These are phyloP conservation scores for Fonsecaea nubica DNA, from an alignment of 2,329 filamentous ascomycete species.

Conservation along the genomic window DNA sequence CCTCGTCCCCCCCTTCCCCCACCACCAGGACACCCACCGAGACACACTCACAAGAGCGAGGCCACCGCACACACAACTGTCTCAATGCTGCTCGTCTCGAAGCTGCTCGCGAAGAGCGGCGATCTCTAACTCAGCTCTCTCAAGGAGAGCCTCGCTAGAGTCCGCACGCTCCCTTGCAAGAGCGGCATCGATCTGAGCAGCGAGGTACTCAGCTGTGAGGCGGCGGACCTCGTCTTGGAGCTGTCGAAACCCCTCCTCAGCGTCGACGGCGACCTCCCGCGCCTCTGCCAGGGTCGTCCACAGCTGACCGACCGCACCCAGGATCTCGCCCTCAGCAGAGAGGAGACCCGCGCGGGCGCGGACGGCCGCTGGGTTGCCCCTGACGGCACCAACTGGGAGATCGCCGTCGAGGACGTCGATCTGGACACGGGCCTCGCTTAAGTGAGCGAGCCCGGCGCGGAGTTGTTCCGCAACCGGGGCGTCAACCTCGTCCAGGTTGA, in stretches of 20 bases:
- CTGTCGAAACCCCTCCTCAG: neutral
- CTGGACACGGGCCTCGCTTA: conserved; percentile 14
- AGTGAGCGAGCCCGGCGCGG: conserved; percentile 21
- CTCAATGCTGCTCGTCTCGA: neutral
- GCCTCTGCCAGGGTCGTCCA: conserved; percentile 6
- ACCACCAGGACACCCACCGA: neutral
- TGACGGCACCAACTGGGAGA: neutral
- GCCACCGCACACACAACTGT: neutral
- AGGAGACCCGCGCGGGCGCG: conserved; percentile 24
- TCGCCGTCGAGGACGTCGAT: conserved; percentile 22
- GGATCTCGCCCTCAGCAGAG: conserved; percentile 14
- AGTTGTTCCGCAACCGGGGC: conserved; percentile 13
- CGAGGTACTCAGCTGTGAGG: conserved; percentile 6
- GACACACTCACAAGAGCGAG: conserved; percentile 5
- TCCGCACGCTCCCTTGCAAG: conserved; percentile 14
- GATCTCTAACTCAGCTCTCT: conserved; percentile 16
- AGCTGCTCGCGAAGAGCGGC: conserved; percentile 12
- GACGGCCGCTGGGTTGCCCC: conserved; percentile 24
- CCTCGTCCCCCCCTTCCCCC: neutral
- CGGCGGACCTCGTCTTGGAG: conserved; percentile 2
- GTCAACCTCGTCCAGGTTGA: conserved; percentile 18
- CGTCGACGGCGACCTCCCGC: conserved; percentile 15
- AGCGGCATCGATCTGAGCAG: conserved; percentile 9
- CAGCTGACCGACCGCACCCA: conserved; percentile 16
- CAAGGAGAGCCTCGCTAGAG: conserved; percentile 12